Percentiles rank a stretch among this genome's conserved stretches.
Conservation (phyloP, 208 protist species). For the Sergeia podlipaevii region DNA sequence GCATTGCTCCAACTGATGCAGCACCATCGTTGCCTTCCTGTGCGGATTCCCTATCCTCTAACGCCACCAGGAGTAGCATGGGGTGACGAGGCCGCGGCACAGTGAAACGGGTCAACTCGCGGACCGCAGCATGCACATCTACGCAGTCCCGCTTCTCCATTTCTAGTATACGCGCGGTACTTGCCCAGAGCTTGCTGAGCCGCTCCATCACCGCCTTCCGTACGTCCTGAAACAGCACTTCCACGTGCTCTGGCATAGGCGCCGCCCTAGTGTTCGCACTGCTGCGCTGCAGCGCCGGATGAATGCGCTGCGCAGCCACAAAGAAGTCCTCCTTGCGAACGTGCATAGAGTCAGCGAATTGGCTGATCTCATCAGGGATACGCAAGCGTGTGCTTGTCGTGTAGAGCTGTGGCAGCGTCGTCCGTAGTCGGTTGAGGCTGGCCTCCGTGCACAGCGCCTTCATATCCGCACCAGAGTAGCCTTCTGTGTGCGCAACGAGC, state of each 20-base stretch:
- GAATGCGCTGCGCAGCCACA: slow-evolving; percentile 54
- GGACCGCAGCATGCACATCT: slow-evolving; percentile 45
- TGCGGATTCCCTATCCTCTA: neutral
- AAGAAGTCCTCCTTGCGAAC: slow-evolving; percentile 69
- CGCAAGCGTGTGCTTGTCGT: slow-evolving; percentile 39
- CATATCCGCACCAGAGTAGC: slow-evolving; percentile 99
- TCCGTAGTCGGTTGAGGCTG: slow-evolving; percentile 64
- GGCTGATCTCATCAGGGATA: slow-evolving; percentile 32
- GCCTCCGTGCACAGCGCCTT: slow-evolving; percentile 99
- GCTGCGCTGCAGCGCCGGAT: slow-evolving; percentile 56
- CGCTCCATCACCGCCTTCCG: slow-evolving; percentile 29
- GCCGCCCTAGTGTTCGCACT: slow-evolving; percentile 10
- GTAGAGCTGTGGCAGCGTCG: slow-evolving; percentile 76
- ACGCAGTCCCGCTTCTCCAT: slow-evolving; percentile 43
- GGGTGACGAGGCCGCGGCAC: slow-evolving; percentile 46
- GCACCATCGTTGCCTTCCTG: too few species aligned
- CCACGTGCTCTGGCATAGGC: slow-evolving; percentile 39
- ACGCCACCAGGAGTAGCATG: slow-evolving; percentile 49
- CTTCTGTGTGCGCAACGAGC: slow-evolving; percentile 90
- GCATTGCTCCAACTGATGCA: too few species aligned
- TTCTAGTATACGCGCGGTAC: slow-evolving; percentile 29
- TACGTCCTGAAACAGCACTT: slow-evolving; percentile 44
- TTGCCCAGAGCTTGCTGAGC: slow-evolving; percentile 46
- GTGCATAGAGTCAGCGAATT: neutral
- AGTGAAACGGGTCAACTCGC: slow-evolving; percentile 44